A percentile compares a stretch with the other conserved stretches of the same genome.
These are phyloP conservation scores for Spatholobus suberectus DNA, from an alignment of 306 rosid genomes.

Conservation along the genomic window DNA sequence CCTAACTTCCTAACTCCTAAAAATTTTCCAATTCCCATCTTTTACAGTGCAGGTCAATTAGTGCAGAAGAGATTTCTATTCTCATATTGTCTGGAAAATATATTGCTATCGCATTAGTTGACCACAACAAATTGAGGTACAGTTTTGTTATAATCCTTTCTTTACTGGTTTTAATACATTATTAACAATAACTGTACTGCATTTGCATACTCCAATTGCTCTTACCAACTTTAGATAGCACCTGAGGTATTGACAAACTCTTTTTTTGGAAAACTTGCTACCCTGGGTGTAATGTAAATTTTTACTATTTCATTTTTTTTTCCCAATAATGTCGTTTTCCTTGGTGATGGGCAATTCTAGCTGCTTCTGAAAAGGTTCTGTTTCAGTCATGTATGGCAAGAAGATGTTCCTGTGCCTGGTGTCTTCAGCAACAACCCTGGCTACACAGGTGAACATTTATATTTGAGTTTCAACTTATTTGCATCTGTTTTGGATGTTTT, in stretches of 20 bases:
- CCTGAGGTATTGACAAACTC: slow-evolving; percentile 19
- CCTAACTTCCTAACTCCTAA: background rate
- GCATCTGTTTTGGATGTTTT: slow-evolving; percentile 4
- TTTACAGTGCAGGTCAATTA: slow-evolving; percentile 88
- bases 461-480: slow-evolving; percentile 32
- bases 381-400: slow-evolving; percentile 65
- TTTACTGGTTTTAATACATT: slow-evolving; percentile 26
- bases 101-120: slow-evolving; percentile 90
- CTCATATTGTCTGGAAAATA: slow-evolving; percentile 80
- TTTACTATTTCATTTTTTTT: slow-evolving; percentile 30
- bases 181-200: slow-evolving; percentile 16
- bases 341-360: slow-evolving; percentile 40
- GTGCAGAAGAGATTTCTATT: slow-evolving; percentile 69
- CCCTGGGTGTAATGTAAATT: background rate
- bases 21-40: slow-evolving; percentile 11
- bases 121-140: slow-evolving; percentile 85
- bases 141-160: slow-evolving; percentile 30
- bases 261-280: slow-evolving; percentile 11
- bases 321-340: slow-evolving; percentile 15
- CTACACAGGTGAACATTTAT: slow-evolving; percentile 72
- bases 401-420: slow-evolving; percentile 59
- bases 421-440: slow-evolving; percentile 58
- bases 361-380: slow-evolving; percentile 49
- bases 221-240: slow-evolving; percentile 26
- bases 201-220: background rate